Percentiles rank a stretch among this genome's conserved stretches.
Conservation (phyloP, 2,329 filamentous ascomycete genomes). For the Colletotrichum theobromicola region DNA sequence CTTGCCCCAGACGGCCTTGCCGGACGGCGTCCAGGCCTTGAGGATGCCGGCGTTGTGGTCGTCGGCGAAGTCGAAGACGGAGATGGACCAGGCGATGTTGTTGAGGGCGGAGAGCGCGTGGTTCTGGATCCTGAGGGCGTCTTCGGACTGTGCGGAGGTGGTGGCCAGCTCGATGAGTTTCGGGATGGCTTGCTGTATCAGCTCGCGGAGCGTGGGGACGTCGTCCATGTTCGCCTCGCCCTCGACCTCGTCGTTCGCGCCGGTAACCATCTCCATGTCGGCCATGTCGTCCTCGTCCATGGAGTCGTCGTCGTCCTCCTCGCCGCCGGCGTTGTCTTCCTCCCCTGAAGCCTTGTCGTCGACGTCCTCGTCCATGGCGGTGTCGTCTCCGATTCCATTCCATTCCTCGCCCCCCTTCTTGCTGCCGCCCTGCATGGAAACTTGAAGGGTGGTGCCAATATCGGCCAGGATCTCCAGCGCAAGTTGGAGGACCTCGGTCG, state of each 20-base stretch:
- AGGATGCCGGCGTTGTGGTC: constrained; percentile 57
- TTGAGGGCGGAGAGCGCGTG: constrained; percentile 66
- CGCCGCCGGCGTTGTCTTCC: constrained; percentile 39
- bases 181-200: constrained; percentile 51
- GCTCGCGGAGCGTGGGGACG: constrained; percentile 56
- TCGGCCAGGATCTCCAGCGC: constrained; percentile 68
- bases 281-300: constrained; percentile 64
- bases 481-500: constrained; percentile 54
- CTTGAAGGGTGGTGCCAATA: constrained; percentile 65
- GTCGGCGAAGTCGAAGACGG: constrained; percentile 63
- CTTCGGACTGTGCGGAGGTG: constrained; percentile 43
- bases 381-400: constrained; percentile 42
- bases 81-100: constrained; percentile 72
- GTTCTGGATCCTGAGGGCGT: constrained; percentile 50
- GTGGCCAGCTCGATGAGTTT: constrained; percentile 54
- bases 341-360: constrained; percentile 37
- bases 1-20: constrained; percentile 62
- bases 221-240: constrained; percentile 52
- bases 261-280: constrained; percentile 70
- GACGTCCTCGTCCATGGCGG: constrained; percentile 41
- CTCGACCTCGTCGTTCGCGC: constrained; percentile 47
- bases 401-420: constrained; percentile 41
- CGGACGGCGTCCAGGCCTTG: constrained; percentile 58
- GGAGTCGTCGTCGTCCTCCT: constrained; percentile 49
- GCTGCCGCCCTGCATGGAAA: constrained; percentile 46